Evolutionary conservation across 2,329 filamentous ascomycete genomes (phyloP).

Genomic region (Aureobasidium sp.): DNA sequence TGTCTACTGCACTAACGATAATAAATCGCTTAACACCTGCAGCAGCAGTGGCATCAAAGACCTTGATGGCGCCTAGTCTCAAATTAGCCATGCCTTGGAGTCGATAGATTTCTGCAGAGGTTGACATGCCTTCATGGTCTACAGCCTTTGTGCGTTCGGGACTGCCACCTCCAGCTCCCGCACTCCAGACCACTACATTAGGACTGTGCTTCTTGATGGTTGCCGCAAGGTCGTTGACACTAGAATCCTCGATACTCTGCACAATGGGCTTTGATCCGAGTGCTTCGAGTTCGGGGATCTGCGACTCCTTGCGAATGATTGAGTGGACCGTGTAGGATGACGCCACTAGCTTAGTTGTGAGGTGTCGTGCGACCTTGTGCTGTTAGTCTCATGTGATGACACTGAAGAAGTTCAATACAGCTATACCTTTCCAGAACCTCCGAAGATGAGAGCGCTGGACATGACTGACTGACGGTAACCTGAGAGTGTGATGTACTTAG

Average conservation of each 20-base stretch:
- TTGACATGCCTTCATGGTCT: slow-evolving; percentile 44
- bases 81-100: background rate
- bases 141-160: slow-evolving; percentile 51
- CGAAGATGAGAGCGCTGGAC: slow-evolving; percentile 26
- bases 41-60: slow-evolving; percentile 52
- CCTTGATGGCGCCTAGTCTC: slow-evolving; percentile 48
- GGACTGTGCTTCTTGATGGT: slow-evolving; percentile 32
- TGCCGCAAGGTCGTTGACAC: slow-evolving; percentile 31
- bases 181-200: slow-evolving; percentile 28
- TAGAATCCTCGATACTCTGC: slow-evolving; percentile 36
- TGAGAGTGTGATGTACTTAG: background rate
- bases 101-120: background rate
- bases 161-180: slow-evolving; percentile 31
- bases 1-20: slow-evolving; percentile 55
- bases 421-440: slow-evolving; percentile 26
- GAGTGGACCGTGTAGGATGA: slow-evolving; percentile 26
- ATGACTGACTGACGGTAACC: background rate
- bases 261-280: slow-evolving; percentile 39
- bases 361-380: slow-evolving; percentile 28
- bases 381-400: background rate
- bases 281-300: slow-evolving; percentile 29
- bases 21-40: slow-evolving; percentile 56
- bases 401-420: too few species aligned
- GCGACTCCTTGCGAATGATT: slow-evolving; percentile 29
- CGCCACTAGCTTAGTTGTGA: slow-evolving; percentile 26